These are phyloP conservation scores for Pythium monospermum DNA, from an alignment of 352 stramenopile genomes.

Conservation along the genomic window DNA sequence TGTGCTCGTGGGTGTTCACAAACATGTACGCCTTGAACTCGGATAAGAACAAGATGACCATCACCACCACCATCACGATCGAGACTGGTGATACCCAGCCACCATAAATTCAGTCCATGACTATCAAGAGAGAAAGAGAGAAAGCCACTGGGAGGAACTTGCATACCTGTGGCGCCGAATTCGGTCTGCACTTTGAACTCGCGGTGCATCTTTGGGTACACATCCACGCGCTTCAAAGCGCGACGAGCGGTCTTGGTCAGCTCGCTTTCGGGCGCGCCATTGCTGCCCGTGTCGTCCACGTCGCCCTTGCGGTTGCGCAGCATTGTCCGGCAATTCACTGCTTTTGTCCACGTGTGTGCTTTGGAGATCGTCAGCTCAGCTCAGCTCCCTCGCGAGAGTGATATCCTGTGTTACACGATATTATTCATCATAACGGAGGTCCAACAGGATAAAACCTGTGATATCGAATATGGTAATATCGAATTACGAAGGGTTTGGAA, in stretches of 20 bases:
- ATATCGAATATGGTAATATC: no score
- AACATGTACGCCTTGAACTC: conserved; percentile 84
- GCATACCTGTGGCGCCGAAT: conserved; percentile 72
- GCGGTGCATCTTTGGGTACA: conserved; percentile 95
- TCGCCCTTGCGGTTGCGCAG: conserved; percentile 73
- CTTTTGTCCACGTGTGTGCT: no score
- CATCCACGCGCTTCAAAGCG: conserved; percentile 78
- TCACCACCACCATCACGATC: conserved; percentile 79
- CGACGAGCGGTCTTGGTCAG: conserved; percentile 45
- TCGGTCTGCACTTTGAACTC: conserved; percentile 96
- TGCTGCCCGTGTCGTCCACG: conserved; percentile 38
- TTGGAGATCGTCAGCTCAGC: not conserved
- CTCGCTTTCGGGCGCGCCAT: conserved; percentile 27
- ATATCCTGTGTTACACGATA: not conserved
- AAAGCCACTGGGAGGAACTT: not conserved
- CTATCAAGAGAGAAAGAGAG: no score
- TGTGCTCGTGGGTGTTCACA: conserved; percentile 88
- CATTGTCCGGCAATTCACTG: no score
- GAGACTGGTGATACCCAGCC: conserved; percentile 60
- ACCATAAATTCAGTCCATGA: no score
- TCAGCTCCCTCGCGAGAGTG: not conserved
- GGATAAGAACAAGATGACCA: conserved; percentile 89
- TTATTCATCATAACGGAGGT: not conserved
- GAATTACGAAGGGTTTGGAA: no score
- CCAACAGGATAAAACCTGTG: no score